These are phyloP conservation scores for Lathyrus oleraceus DNA, from an alignment of 306 rosid species.

Conservation along the genomic window DNA sequence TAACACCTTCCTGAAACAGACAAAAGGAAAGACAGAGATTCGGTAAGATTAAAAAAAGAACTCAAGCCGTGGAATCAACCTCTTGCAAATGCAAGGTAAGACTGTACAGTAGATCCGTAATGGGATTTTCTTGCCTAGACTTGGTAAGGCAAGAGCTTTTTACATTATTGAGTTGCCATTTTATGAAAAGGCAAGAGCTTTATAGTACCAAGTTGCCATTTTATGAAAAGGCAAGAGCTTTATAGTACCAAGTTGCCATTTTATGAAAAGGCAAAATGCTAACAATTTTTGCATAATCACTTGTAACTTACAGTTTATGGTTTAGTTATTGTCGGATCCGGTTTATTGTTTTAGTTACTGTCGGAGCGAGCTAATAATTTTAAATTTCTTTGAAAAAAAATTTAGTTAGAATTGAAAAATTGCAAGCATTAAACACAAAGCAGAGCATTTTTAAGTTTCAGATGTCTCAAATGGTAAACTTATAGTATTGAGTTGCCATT, in stretches of 20 bases:
- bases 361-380: background rate
- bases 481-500: background rate
- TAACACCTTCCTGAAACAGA: constrained; percentile 75
- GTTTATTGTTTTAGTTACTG: background rate
- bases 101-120: background rate
- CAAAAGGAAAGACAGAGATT: constrained; percentile 24
- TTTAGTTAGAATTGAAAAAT: background rate
- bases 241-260: background rate
- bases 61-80: background rate
- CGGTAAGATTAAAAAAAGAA: constrained; percentile 22
- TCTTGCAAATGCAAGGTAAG: constrained; percentile 1
- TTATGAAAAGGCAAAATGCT: background rate
- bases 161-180: background rate
- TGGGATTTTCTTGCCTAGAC: constrained; percentile 16
- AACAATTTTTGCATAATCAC: background rate
- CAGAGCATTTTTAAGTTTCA: background rate
- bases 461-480: background rate
- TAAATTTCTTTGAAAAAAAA: background rate
- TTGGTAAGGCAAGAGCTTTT: background rate
- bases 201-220: background rate
- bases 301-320: background rate
- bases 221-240: background rate
- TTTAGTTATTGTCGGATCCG: background rate
- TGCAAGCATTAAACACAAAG: background rate
- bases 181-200: background rate